phyloP scores from a whole-genome alignment of 495 filamentous ascomycete species.

The Aspergillus panamensis region DNA sequence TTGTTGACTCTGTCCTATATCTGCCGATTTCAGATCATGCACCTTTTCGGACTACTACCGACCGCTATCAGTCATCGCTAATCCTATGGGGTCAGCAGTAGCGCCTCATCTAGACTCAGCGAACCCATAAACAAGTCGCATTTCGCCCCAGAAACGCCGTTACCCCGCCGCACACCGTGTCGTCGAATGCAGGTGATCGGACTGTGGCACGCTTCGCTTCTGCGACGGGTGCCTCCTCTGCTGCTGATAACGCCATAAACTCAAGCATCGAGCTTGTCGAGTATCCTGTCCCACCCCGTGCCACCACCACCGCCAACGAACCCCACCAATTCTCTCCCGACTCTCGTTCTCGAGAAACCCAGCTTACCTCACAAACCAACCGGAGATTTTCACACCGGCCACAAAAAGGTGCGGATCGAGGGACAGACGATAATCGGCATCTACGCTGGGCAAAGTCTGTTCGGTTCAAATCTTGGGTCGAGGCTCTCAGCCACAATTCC shows the following conservation, averaged over 20 bases:
- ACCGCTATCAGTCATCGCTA: background rate
- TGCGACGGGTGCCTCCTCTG: conserved; percentile 30
- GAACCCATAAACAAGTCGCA: background rate
- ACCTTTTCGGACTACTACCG: background rate
- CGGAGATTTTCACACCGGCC: background rate
- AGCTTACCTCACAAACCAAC: background rate
- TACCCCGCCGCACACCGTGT: conserved; percentile 22
- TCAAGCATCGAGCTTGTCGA: conserved; percentile 33
- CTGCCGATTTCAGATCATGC: background rate
- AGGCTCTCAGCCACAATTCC: conserved; percentile 33
- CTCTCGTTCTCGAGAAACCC: conserved; percentile 2
- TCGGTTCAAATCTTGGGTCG: conserved; percentile 36
- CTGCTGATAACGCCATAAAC: conserved; percentile 23
- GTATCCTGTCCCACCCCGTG: conserved; percentile 24
- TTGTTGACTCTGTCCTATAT: background rate
- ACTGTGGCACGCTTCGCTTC: conserved; percentile 30
- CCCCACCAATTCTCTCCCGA: conserved; percentile 4
- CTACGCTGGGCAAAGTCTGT: conserved; percentile 19
- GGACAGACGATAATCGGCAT: background rate
- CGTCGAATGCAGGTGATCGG: conserved; percentile 28
- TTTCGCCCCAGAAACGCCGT: background rate
- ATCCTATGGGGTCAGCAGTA: background rate
- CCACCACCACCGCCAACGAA: background rate
- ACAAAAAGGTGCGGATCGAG: background rate
- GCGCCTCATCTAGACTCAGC: background rate